Evolutionary conservation across 1,139 yeast species (phyloP).

Genomic region (Geotrichum histeridarum): DNA sequence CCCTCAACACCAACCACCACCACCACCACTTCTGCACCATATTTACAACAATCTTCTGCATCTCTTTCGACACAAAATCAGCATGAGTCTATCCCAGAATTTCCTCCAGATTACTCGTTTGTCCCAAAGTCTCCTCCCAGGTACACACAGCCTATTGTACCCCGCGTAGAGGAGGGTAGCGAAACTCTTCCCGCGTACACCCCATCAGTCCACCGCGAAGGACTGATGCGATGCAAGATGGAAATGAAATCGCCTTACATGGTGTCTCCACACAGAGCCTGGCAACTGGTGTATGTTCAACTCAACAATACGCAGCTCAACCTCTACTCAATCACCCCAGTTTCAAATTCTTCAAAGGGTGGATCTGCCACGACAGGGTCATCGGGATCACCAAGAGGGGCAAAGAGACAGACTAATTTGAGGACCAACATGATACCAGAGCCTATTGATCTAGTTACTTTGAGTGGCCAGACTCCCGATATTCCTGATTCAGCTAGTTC

Average conservation of each 20-base stretch:
- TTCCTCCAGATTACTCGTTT: conserved; percentile 28
- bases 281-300: conserved; percentile 51
- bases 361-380: no score
- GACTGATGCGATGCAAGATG: conserved; percentile 33
- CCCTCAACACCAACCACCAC: not conserved
- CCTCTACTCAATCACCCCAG: conserved; percentile 35
- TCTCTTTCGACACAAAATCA: not conserved
- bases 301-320: conserved; percentile 55
- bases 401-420: no score
- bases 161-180: conserved; percentile 34
- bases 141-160: conserved; percentile 28
- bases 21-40: not conserved
- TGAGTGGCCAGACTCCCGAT: not conserved
- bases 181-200: conserved; percentile 36
- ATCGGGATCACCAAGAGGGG: no score
- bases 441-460: not conserved
- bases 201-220: conserved; percentile 33
- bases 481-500: not conserved
- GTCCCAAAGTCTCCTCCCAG: conserved; percentile 17
- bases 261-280: conserved; percentile 43
- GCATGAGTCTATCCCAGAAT: not conserved
- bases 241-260: conserved; percentile 38
- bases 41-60: no score
- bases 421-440: not conserved
- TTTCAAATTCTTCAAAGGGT: not conserved